Base-by-base conservation (phyloP, 441 rosid species). In the Populus hybrid region DNA sequence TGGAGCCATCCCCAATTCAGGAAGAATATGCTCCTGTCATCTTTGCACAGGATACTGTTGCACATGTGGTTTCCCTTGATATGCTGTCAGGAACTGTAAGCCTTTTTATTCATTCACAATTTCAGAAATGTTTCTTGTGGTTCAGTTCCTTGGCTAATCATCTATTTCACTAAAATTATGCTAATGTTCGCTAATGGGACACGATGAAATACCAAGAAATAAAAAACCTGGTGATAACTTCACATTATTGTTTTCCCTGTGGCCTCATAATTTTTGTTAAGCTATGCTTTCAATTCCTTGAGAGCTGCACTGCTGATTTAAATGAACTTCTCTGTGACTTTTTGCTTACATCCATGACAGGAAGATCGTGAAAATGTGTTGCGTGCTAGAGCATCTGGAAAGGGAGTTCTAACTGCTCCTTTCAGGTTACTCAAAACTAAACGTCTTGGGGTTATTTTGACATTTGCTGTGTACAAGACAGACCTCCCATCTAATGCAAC, bases 21-120 rank as follows among this genome's bases (percentile, higher is more conserved):
- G 88, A 92, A 78, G 99, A 94, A 90, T 94, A 94, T 84, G 99
- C 97, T 42, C 99, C 99, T 9, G 99, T 94, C 67, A 94, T 94
- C 83, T 93, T 94, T 84, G 97, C 99, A 35, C 99, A 94, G 78
- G 99, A 94, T 83, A 94, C 94, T 72, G 77, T 94, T 83, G 81
- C 95, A 11, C 97, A 94, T 75, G 90, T 94, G 33, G 86, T 94
- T 86, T 94, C 99, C 83, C 85, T 94, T 45, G 97, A 94, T 82
- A 61, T 94, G 97, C 87, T 94, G 68, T 94, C 99, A 20, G 99
- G 99, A 85, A 93, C 87, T 82, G 99, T 93, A 53, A 87, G 90
- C 71, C 81, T 67, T 75, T 81, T 79, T 45, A 71, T 29, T 29
- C 72, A 76, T 38, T 73, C 72, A 45, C 64, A 9, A 7, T 33